These are phyloP conservation scores for Moesziomyces antarcticus DNA, from an alignment of 1,284 basidiomycete species.

Conservation along the genomic window DNA sequence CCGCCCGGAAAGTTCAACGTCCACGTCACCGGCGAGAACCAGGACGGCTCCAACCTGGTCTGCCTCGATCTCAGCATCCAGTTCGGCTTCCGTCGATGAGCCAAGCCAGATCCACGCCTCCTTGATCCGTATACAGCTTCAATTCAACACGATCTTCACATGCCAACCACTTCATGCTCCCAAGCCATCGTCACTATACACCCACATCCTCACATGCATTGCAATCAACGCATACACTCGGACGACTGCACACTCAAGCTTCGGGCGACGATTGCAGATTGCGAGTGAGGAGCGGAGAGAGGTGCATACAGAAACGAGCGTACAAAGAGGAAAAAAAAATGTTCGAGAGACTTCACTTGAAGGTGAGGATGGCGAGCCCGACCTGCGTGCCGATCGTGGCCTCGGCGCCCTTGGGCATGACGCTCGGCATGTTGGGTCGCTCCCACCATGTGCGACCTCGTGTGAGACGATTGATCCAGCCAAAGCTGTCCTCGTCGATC, in stretches of 20 bases:
- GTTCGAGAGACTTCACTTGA: constrained; percentile 24
- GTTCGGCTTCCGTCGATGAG: constrained; percentile 63
- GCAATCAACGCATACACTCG: too few species aligned
- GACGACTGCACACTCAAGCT: too few species aligned
- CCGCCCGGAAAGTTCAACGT: constrained; percentile 78
- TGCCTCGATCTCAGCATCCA: constrained; percentile 81
- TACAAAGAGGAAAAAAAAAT: background rate
- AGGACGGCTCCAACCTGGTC: constrained; percentile 80
- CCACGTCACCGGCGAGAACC: constrained; percentile 78
- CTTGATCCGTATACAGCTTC: too few species aligned
- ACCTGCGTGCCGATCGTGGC: constrained; percentile 32
- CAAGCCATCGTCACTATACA: too few species aligned
- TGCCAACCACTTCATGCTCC: background rate
- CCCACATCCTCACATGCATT: too few species aligned
- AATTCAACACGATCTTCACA: too few species aligned
- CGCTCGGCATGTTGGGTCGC: constrained; percentile 5
- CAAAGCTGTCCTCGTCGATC: constrained; percentile 41
- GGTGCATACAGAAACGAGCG: constrained; percentile 7
- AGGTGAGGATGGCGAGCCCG: constrained; percentile 35
- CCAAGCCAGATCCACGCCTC: background rate
- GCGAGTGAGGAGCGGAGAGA: background rate
- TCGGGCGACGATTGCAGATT: constrained; percentile 1
- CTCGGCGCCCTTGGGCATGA: constrained; percentile 23
- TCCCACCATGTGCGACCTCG: constrained; percentile 38
- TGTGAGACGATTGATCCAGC: constrained; percentile 44